Percentiles rank a stretch among this genome's conserved stretches.
phyloP scores from a whole-genome alignment of 2,329 filamentous ascomycete species.

The Pezicula carpinea region DNA sequence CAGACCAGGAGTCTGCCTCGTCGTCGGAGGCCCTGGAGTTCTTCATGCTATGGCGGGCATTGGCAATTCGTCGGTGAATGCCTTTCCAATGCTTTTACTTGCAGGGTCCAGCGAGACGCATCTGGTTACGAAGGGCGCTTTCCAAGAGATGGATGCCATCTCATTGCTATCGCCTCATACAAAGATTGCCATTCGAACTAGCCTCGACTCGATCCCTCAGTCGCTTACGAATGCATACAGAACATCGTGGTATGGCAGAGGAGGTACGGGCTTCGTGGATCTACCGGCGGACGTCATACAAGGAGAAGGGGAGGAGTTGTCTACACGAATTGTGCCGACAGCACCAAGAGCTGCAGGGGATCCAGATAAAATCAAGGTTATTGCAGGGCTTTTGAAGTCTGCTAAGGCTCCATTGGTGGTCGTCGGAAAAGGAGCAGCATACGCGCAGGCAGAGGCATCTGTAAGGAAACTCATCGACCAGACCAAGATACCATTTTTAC shows the following conservation, averaged over 20 bases:
- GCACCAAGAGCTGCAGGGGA: slow-evolving; percentile 42
- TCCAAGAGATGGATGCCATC: slow-evolving; percentile 53
- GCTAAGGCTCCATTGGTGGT: slow-evolving; percentile 47
- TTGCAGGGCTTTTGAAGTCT: slow-evolving; percentile 39
- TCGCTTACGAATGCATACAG: slow-evolving; percentile 47
- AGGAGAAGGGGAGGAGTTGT: slow-evolving; percentile 26
- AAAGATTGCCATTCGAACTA: slow-evolving; percentile 43
- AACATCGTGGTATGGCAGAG: slow-evolving; percentile 47
- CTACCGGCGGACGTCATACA: slow-evolving; percentile 52
- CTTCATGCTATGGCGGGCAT: slow-evolving; percentile 53
- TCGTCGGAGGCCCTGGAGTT: slow-evolving; percentile 55
- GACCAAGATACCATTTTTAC: slow-evolving; percentile 49
- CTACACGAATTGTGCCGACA: slow-evolving; percentile 24
- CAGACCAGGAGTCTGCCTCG: slow-evolving; percentile 49
- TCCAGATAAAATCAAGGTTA: slow-evolving; percentile 34
- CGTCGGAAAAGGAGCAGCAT: slow-evolving; percentile 51
- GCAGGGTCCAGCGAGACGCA: slow-evolving; percentile 49
- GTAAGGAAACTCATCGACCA: slow-evolving; percentile 41
- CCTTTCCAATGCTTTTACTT: slow-evolving; percentile 49
- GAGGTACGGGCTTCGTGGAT: slow-evolving; percentile 49
- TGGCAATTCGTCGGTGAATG: slow-evolving; percentile 47
- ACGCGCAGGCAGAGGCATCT: slow-evolving; percentile 42
- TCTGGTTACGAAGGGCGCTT: slow-evolving; percentile 46
- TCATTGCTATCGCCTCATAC: slow-evolving; percentile 47
- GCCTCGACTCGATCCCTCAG: slow-evolving; percentile 39